A percentile compares a stretch with the other conserved stretches of the same genome.
These are phyloP conservation scores for Xylariales sp. DNA, from an alignment of 2,329 filamentous ascomycete species.

Conservation along the genomic window DNA sequence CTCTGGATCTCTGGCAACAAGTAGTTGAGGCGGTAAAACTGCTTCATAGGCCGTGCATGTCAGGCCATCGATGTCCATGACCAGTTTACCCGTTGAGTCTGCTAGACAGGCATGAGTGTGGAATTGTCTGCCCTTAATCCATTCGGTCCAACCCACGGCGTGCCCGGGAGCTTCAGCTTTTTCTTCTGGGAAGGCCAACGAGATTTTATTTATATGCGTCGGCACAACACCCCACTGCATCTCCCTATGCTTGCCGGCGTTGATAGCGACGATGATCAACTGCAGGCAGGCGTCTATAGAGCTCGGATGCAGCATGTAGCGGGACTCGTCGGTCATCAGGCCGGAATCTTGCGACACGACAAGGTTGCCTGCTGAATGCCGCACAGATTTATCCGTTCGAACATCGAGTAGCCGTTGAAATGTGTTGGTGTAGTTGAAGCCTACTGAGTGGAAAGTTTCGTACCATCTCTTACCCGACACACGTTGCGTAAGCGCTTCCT, in stretches of 20 bases:
- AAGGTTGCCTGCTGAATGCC: constrained; percentile 27
- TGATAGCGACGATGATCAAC: constrained; percentile 37
- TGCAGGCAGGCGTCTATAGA: constrained; percentile 49
- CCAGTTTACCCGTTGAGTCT: constrained; percentile 33
- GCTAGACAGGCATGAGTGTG: constrained; percentile 37
- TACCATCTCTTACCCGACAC: constrained; percentile 39
- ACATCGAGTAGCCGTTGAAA: constrained; percentile 37
- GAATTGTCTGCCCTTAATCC: constrained; percentile 36
- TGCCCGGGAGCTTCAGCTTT: constrained; percentile 22
- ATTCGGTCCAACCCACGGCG: constrained; percentile 36
- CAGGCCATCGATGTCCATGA: constrained; percentile 41
- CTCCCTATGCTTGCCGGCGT: constrained; percentile 36
- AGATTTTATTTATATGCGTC: constrained; percentile 31
- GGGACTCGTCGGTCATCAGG: constrained; percentile 36
- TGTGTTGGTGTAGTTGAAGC: constrained; percentile 39
- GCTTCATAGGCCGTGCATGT: constrained; percentile 44
- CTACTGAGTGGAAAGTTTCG: constrained; percentile 36
- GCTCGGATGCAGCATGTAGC: constrained; percentile 50
- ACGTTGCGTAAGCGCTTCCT: constrained; percentile 32
- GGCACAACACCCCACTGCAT: constrained; percentile 41
- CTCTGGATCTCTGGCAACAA: constrained; percentile 12
- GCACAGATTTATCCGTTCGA: constrained; percentile 30
- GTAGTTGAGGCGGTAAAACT: constrained; percentile 37
- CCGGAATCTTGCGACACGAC: constrained; percentile 21
- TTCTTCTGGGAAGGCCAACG: constrained; percentile 29